These are phyloP conservation scores for Didymellaceae sp. DNA, from an alignment of 2,329 filamentous ascomycete species.

Conservation along the genomic window DNA sequence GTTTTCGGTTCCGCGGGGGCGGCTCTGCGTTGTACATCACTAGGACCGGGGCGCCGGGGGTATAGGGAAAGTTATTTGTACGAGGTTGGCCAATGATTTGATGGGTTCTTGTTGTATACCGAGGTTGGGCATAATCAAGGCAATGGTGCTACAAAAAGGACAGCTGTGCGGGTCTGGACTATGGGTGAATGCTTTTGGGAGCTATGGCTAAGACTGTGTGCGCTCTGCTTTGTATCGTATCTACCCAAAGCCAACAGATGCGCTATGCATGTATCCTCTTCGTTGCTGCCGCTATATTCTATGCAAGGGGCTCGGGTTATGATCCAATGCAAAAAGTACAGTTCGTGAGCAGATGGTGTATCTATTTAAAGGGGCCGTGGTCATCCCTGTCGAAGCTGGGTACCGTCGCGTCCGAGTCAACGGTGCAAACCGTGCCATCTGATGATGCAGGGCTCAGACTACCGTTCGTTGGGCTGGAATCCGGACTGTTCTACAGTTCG, in stretches of 20 bases:
- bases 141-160: too few species aligned
- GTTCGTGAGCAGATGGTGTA: neutral
- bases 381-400: neutral
- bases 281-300: neutral
- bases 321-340: neutral
- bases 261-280: slow-evolving; percentile 5
- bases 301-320: slow-evolving; percentile 2
- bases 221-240: too few species aligned
- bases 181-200: too few species aligned
- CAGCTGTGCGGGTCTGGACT: too few species aligned
- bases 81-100: too few species aligned
- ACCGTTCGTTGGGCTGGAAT: neutral
- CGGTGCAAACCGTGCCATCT: neutral
- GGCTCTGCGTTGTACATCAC: too few species aligned
- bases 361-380: neutral
- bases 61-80: too few species aligned
- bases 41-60: too few species aligned
- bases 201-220: neutral
- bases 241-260: neutral
- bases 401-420: neutral
- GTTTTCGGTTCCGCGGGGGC: too few species aligned
- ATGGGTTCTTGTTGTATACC: too few species aligned
- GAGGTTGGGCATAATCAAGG: too few species aligned
- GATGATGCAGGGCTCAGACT: neutral
- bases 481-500: slow-evolving; percentile 28